phyloP scores from a whole-genome alignment of 257 asterid genomes.

The Asclepias syriaca region DNA sequence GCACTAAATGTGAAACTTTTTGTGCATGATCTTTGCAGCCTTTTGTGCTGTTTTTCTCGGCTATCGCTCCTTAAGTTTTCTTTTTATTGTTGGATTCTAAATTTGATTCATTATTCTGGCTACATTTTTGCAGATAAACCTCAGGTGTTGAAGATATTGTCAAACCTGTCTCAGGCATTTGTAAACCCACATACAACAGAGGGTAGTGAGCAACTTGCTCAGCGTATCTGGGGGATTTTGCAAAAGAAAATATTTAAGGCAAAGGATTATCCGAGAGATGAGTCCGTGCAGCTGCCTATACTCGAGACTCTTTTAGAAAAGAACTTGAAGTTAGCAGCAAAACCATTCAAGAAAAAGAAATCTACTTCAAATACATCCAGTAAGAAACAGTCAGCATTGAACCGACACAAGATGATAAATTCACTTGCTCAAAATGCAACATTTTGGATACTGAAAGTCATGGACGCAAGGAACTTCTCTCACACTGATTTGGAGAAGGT shows the following conservation, averaged over 20 bases:
- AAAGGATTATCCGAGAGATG: slow-evolving; percentile 78
- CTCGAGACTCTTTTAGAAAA: slow-evolving; percentile 75
- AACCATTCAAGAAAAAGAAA: slow-evolving; percentile 82
- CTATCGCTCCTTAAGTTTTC: not conserved
- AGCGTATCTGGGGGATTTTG: slow-evolving; percentile 89
- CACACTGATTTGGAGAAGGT: slow-evolving; percentile 54
- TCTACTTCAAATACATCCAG: slow-evolving; percentile 55
- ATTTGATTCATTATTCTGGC: not conserved
- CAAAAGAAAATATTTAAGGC: slow-evolving; percentile 92
- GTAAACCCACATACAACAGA: slow-evolving; percentile 76
- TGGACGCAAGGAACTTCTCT: slow-evolving; percentile 58
- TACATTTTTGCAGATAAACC: slow-evolving; percentile 60
- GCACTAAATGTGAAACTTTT: not conserved
- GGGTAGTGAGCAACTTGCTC: slow-evolving; percentile 94
- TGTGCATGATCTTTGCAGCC: not conserved
- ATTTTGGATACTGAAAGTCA: slow-evolving; percentile 75
- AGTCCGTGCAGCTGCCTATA: slow-evolving; percentile 46
- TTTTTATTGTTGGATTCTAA: not conserved
- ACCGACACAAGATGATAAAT: slow-evolving; percentile 62
- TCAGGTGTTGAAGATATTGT: slow-evolving; percentile 63
- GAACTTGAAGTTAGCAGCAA: slow-evolving; percentile 77
- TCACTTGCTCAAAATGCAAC: slow-evolving; percentile 81
- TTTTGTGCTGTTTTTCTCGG: not conserved
- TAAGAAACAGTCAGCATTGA: slow-evolving; percentile 73
- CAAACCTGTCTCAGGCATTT: slow-evolving; percentile 76